Conservation (phyloP, 495 filamentous ascomycete species). For the Xylaria bambusicola region DNA sequence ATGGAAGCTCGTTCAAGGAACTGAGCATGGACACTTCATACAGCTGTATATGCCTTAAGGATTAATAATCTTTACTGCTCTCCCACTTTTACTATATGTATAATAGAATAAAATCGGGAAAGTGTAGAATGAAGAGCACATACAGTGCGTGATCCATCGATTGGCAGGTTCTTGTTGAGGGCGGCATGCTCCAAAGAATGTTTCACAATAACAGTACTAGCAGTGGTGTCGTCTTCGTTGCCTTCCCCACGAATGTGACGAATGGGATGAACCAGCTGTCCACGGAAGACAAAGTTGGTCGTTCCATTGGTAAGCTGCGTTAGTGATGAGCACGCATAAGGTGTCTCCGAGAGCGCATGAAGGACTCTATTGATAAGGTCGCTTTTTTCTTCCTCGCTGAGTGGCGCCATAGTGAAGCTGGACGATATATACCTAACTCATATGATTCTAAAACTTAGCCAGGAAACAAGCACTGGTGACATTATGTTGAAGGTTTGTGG, state of each 20-base stretch:
- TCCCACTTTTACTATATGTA: background rate
- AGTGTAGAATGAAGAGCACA: conserved; percentile 19
- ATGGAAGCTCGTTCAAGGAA: conserved; percentile 5
- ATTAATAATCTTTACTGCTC: background rate
- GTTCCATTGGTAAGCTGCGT: conserved; percentile 46
- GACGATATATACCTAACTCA: no score
- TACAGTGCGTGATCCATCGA: conserved; percentile 46
- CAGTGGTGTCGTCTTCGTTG: background rate
- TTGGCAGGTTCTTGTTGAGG: conserved; percentile 39
- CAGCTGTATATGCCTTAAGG: background rate
- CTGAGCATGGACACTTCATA: conserved; percentile 7
- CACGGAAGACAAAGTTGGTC: conserved; percentile 56
- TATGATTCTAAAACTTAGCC: no score
- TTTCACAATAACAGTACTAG: conserved; percentile 45
- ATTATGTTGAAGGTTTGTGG: no score
- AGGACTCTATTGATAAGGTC: background rate
- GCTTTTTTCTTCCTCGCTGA: conserved; percentile 4
- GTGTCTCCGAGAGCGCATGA: conserved; percentile 29
- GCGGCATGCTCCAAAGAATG: conserved; percentile 47
- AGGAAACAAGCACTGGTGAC: no score
- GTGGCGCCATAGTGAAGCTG: conserved; percentile 6
- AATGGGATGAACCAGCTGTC: conserved; percentile 27
- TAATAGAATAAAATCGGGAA: no score
- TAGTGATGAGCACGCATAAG: conserved; percentile 46
- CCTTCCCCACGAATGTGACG: background rate